Evolutionary conservation across 2,329 filamentous ascomycete genomes (phyloP).

Genomic region (Leptoxyphium fumago): DNA sequence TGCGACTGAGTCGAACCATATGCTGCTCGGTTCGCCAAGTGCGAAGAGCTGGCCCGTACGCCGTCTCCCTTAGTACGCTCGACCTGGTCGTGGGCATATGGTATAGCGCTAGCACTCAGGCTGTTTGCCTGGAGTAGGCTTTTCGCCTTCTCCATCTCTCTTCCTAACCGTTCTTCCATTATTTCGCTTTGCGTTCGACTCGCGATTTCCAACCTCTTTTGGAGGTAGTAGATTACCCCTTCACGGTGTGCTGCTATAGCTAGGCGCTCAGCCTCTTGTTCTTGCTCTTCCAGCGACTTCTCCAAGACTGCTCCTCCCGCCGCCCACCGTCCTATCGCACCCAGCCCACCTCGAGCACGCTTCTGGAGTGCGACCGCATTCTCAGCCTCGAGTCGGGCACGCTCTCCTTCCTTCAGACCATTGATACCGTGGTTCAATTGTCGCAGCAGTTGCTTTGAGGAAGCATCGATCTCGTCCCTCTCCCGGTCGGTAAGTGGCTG

Average conservation of each 20-base stretch:
- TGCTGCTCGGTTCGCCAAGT: constrained; percentile 13
- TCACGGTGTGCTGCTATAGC: constrained; percentile 60
- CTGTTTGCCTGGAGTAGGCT: constrained; percentile 58
- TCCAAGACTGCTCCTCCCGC: constrained; percentile 35
- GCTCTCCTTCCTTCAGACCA: constrained; percentile 66
- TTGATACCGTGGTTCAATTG: constrained; percentile 72
- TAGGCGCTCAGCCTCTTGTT: constrained; percentile 55
- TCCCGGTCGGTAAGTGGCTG: constrained; percentile 62
- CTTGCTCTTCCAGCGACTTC: constrained; percentile 51
- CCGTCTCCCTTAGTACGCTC: constrained; percentile 3
- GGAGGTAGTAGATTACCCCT: constrained; percentile 69
- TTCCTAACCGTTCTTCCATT: constrained; percentile 77
- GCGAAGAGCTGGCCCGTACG: not conserved
- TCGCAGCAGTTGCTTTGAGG: constrained; percentile 71
- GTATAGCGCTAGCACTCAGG: constrained; percentile 7
- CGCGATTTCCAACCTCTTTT: constrained; percentile 59
- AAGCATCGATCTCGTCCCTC: constrained; percentile 73
- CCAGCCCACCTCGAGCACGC: constrained; percentile 45
- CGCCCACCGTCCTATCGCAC: constrained; percentile 55
- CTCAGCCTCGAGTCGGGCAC: constrained; percentile 64
- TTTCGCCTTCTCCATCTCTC: constrained; percentile 80
- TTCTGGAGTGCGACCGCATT: constrained; percentile 57
- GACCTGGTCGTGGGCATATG: constrained; percentile 10
- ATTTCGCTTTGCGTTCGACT: constrained; percentile 70
- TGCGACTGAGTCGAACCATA: constrained; percentile 4